phyloP scores from a whole-genome alignment of 306 rosid genomes.

The Citrullus colocynthis region DNA sequence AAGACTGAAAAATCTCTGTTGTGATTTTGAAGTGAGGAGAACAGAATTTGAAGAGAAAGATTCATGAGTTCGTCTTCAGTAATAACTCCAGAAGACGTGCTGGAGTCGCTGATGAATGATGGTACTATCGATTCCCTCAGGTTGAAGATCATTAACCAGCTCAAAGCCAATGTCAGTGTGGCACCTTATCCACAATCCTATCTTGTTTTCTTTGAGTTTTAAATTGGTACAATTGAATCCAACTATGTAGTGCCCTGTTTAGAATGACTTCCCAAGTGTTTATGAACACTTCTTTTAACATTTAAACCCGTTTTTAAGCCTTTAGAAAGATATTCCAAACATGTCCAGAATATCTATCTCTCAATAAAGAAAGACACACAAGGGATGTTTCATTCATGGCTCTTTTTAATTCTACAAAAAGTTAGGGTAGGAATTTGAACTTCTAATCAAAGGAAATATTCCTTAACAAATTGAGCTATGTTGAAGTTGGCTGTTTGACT shows the following conservation, averaged over 20 bases:
- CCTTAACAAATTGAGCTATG: not conserved
- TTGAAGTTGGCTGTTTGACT: not conserved
- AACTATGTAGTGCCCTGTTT: not conserved
- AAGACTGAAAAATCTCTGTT: not conserved
- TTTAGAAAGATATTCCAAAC: not conserved
- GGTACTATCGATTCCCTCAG: conserved; percentile 85
- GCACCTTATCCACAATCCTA: not conserved
- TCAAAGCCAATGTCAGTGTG: conserved; percentile 71
- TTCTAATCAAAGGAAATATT: not conserved
- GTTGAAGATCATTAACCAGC: conserved; percentile 95
- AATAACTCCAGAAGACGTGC: conserved; percentile 71
- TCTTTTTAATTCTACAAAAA: too few relatives aligned
- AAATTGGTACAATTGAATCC: not conserved
- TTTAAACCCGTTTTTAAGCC: not conserved
- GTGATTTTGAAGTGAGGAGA: not conserved
- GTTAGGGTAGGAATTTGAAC: not conserved
- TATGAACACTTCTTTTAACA: too few relatives aligned
- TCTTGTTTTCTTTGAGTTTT: not conserved
- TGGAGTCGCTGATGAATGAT: conserved; percentile 85
- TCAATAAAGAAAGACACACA: not conserved
- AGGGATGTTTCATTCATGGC: not conserved
- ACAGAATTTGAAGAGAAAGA: not conserved
- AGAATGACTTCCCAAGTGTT: too few relatives aligned
- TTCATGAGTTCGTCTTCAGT: conserved; percentile 57
- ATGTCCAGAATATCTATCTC: not conserved